Evolutionary conservation across 163 green algal genomes (phyloP).

Genomic region (Scenedesmus sp.): DNA sequence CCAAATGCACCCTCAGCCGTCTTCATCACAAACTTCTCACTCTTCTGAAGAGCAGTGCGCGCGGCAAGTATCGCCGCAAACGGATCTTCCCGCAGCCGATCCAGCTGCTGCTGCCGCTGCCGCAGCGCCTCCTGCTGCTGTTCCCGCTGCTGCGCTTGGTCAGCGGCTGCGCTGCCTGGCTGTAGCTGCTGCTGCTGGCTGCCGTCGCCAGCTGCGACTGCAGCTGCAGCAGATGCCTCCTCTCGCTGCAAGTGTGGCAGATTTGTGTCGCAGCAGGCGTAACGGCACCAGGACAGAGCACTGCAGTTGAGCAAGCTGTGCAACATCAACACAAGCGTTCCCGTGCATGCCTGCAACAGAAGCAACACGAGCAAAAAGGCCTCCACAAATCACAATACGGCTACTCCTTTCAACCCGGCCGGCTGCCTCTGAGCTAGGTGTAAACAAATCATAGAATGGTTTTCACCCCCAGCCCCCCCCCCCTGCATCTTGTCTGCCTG

Average conservation of each 20-base stretch:
- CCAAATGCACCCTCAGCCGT: conserved; percentile 32
- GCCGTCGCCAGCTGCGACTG: background rate
- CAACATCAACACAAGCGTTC: too few species aligned
- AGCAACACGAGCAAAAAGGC: too few species aligned
- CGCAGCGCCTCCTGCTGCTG: conserved; percentile 27
- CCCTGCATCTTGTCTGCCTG: conserved; percentile 53
- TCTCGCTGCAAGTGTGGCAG: too few species aligned
- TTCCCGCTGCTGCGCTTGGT: background rate
- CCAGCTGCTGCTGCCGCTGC: conserved; percentile 48
- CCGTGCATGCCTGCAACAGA: too few species aligned
- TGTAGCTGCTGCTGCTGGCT: conserved; percentile 4
- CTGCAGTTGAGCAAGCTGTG: too few species aligned
- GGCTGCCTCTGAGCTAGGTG: too few species aligned
- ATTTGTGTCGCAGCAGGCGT: too few species aligned
- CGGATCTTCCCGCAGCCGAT: conserved; percentile 67
- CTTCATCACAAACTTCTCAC: conserved; percentile 63
- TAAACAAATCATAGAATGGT: too few species aligned
- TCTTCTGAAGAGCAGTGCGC: conserved; percentile 63
- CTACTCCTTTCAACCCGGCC: too few species aligned
- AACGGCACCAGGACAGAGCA: too few species aligned
- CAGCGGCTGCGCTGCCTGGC: background rate
- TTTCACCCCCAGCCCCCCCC: too few species aligned
- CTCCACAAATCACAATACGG: too few species aligned
- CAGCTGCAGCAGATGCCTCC: background rate
- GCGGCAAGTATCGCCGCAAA: conserved; percentile 77